These are phyloP conservation scores for Saturnispora saitoi DNA, from an alignment of 805 yeast genomes.

Conservation along the genomic window DNA sequence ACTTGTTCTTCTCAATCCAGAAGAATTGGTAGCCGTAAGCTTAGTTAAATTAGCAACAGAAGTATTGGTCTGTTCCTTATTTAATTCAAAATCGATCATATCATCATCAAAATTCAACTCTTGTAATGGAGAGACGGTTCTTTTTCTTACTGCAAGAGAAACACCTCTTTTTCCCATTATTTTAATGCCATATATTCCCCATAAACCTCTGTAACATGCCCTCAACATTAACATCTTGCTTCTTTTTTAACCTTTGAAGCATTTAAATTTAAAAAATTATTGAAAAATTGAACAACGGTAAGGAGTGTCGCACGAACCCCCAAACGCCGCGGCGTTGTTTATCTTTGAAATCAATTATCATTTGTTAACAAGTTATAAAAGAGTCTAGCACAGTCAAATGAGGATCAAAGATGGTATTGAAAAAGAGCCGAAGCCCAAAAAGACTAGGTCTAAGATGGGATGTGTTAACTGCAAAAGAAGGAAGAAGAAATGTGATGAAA, in stretches of 20 bases:
- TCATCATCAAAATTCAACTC: constrained; percentile 4
- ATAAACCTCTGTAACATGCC: background rate
- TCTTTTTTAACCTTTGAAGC: background rate
- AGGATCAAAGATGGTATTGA: background rate
- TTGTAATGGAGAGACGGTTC: background rate
- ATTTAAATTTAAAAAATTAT: background rate
- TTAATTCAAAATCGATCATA: background rate
- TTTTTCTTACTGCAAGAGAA: background rate
- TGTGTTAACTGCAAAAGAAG: constrained; percentile 23
- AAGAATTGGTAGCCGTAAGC: background rate
- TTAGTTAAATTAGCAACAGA: background rate
- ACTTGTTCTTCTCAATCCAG: constrained; percentile 1
- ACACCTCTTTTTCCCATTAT: background rate
- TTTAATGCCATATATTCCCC: background rate
- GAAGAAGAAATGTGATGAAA: constrained; percentile 27
- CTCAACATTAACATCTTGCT: background rate
- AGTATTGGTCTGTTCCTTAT: background rate
- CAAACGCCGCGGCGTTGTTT: background rate
- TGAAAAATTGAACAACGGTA: background rate
- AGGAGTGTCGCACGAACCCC: background rate
- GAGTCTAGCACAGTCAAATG: background rate
- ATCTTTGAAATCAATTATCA: background rate
- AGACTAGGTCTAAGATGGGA: constrained; percentile 20
- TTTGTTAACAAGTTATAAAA: background rate
- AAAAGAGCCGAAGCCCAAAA: background rate